These are phyloP conservation scores for Lonicera japonica DNA, from an alignment of 129 eudicot genomes.

Conservation along the genomic window DNA sequence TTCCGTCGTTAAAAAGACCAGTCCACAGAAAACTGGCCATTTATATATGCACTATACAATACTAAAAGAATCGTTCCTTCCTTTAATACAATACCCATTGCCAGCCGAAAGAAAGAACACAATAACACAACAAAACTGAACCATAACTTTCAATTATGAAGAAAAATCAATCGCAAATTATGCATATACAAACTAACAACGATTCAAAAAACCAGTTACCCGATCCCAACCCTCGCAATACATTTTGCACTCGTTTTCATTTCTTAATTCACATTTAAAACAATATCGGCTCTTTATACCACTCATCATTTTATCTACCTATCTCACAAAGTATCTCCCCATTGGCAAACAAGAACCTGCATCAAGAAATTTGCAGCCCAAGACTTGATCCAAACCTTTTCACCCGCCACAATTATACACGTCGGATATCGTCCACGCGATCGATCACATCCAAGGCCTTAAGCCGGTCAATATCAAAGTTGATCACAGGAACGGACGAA, in stretches of 20 bases:
- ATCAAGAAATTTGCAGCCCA: background rate
- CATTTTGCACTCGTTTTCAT: background rate
- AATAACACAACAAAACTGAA: slow-evolving; percentile 1
- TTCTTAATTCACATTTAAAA: slow-evolving; percentile 11
- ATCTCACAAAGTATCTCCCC: background rate
- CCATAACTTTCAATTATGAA: slow-evolving; percentile 22
- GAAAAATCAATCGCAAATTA: slow-evolving; percentile 19
- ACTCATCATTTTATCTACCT: background rate
- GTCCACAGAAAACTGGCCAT: too few species aligned
- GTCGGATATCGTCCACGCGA: slow-evolving; percentile 63
- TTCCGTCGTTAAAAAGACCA: too few species aligned
- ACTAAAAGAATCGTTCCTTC: too few species aligned
- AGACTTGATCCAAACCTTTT: background rate
- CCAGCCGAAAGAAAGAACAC: slow-evolving; percentile 7
- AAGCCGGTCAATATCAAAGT: slow-evolving; percentile 58
- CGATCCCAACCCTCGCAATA: background rate
- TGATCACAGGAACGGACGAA: slow-evolving; percentile 61
- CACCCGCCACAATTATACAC: slow-evolving; percentile 11
- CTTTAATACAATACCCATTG: too few species aligned
- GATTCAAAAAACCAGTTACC: slow-evolving; percentile 7
- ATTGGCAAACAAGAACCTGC: background rate
- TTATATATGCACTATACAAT: too few species aligned
- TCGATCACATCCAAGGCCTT: slow-evolving; percentile 94
- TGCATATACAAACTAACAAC: slow-evolving; percentile 23
- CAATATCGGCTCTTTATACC: background rate